Base-by-base conservation (phyloP, 768 basidiomycete genomes). In the Tylopilus balloui region DNA sequence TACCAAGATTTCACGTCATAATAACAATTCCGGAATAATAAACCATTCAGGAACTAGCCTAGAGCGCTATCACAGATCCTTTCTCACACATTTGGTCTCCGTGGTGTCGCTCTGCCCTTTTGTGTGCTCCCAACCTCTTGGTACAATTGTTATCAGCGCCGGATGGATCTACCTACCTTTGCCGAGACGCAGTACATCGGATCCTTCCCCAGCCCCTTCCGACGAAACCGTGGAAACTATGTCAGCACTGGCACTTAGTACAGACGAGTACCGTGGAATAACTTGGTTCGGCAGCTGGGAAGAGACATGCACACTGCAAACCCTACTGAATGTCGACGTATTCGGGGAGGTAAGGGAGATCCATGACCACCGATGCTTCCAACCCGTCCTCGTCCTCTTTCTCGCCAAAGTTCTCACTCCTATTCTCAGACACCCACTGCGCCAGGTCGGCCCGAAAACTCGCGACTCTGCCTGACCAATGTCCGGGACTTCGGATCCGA, bases 331-430 rank as follows among this genome's bases (percentile, higher is more conserved):
- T 28, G 1, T 42, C 21, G 15, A 57, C 41, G 32, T 59, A 57
- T 48, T 51, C 31, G 3, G 50, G 31, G 8, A 49, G 27, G 40
- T 61, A 54, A 21, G 52, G 50, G 17, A 47, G 43, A 15, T 52
- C 31, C 1, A 54, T 28, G 9, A 36, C 19, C n/a, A 61, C 14
- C 5, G 52, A 52, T 11, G 42, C 48, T 19, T 36, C 51, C 40
- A 58, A 14, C 3, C 14, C 24, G 1, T 29, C n/a, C 23, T 32
- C 34, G 5, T 14, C 10, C 9, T 19, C 50, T 4, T 2, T 14
- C n/a, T 13, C 14, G 9, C n/a, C n/a, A n/a, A n/a, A n/a, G n/a
- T 24, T 8, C 5, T 17, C 31, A 2, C 25, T n/a, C 21, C 31
- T 28, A 20, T 20, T 35, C 41, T 48, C 47, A 0, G 31, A 48